Percentiles rank a stretch among this genome's conserved stretches.
phyloP scores from a whole-genome alignment of 805 yeast genomes.

The Candida ortonii region DNA sequence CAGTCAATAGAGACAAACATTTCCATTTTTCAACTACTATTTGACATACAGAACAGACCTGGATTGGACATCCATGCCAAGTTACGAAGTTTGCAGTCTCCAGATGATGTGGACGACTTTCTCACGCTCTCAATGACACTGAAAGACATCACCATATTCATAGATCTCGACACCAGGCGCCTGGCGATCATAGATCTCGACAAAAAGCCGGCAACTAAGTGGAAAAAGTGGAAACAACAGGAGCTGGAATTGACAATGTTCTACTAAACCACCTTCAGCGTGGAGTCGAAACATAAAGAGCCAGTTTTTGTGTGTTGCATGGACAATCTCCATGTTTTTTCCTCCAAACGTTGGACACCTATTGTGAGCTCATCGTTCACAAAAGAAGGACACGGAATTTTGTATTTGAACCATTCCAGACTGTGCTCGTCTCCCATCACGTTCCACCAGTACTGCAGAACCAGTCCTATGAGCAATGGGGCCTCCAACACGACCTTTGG shows the following conservation, averaged over 20 bases:
- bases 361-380: conserved; percentile 36
- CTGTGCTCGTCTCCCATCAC: conserved; percentile 4
- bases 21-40: conserved; percentile 17
- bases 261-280: conserved; percentile 9
- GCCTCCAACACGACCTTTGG: conserved; percentile 72
- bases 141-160: conserved; percentile 50
- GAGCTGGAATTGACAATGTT: conserved; percentile 20
- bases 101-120: conserved; percentile 40
- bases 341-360: conserved; percentile 16
- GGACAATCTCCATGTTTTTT: conserved; percentile 26
- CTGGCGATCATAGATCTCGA: conserved; percentile 47
- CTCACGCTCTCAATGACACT: conserved; percentile 48
- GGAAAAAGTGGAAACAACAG: conserved; percentile 40
- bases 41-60: conserved; percentile 34
- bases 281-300: conserved; percentile 19
- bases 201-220: conserved; percentile 42
- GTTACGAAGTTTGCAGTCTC: conserved; percentile 31
- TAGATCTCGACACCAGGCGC: conserved; percentile 32
- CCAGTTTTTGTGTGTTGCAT: conserved; percentile 16
- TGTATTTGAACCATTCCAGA: conserved; percentile 42
- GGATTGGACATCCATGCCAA: conserved; percentile 31
- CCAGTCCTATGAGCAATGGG: conserved; percentile 65
- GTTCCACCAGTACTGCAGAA: conserved; percentile 45
- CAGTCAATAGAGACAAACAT: conserved; percentile 8
- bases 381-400: conserved; percentile 49